Conservation (phyloP, 73 alveolate genomes). For the Tetrahymena elliotti region DNA sequence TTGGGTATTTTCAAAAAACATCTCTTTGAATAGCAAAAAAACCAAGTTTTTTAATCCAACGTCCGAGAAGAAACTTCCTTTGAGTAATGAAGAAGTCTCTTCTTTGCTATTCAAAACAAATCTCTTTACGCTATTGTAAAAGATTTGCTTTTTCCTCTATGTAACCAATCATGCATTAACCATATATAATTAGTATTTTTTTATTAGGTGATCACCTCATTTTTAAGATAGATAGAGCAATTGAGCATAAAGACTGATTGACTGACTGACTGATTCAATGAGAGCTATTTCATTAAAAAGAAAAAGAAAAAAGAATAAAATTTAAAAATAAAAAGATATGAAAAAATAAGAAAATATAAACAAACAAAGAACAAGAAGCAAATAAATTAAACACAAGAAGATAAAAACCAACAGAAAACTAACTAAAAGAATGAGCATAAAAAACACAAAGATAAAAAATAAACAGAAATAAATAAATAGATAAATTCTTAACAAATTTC, state of each 20-base stretch:
- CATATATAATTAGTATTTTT: not conserved
- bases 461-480: no score
- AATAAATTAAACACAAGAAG: not conserved
- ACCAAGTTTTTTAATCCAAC: not conserved
- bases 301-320: not conserved
- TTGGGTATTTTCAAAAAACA: not conserved
- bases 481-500: no score
- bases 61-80: not conserved
- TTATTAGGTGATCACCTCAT: not conserved
- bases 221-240: not conserved
- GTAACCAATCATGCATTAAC: not conserved
- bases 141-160: not conserved
- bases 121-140: not conserved
- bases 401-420: not conserved
- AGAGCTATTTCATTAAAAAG: not conserved
- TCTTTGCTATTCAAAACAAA: not conserved
- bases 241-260: not conserved
- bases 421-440: no score
- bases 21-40: not conserved
- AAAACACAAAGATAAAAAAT: no score
- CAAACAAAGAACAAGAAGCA: not conserved
- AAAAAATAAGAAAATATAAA: not conserved
- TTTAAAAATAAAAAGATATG: not conserved
- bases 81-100: not conserved
- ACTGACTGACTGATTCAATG: not conserved